Conservation (phyloP, 2,329 filamentous ascomycete genomes). For the Stachybotrys chartarum region DNA sequence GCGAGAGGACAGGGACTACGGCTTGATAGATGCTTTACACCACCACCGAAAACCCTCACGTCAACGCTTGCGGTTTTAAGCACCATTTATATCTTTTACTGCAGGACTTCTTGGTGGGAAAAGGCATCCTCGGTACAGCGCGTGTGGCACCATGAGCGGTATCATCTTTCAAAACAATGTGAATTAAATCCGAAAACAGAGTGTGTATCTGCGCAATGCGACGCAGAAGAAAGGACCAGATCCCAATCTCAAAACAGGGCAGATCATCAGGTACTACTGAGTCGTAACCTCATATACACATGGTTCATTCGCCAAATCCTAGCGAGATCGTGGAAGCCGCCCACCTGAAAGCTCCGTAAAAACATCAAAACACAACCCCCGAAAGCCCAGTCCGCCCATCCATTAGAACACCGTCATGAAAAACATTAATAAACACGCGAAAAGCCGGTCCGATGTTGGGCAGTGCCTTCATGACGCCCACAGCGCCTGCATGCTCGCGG, state of each 20-base stretch:
- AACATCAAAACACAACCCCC: background rate
- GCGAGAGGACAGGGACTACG: too few relatives aligned
- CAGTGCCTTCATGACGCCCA: conserved; percentile 8
- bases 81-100: too few relatives aligned
- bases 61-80: too few relatives aligned
- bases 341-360: background rate
- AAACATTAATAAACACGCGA: background rate
- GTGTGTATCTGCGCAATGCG: too few relatives aligned
- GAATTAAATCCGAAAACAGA: too few relatives aligned
- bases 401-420: background rate
- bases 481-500: conserved; percentile 13
- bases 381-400: background rate
- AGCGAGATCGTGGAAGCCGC: too few relatives aligned
- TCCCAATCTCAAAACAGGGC: background rate
- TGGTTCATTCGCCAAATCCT: background rate
- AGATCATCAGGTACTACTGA: background rate
- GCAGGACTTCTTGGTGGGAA: too few relatives aligned
- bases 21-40: too few relatives aligned
- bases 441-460: background rate
- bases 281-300: background rate
- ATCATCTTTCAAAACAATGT: too few relatives aligned
- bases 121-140: too few relatives aligned
- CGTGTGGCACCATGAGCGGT: too few relatives aligned
- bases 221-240: background rate
- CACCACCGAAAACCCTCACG: too few relatives aligned